Base-by-base conservation (phyloP, 306 rosid genomes). In the Medicago truncatula region DNA sequence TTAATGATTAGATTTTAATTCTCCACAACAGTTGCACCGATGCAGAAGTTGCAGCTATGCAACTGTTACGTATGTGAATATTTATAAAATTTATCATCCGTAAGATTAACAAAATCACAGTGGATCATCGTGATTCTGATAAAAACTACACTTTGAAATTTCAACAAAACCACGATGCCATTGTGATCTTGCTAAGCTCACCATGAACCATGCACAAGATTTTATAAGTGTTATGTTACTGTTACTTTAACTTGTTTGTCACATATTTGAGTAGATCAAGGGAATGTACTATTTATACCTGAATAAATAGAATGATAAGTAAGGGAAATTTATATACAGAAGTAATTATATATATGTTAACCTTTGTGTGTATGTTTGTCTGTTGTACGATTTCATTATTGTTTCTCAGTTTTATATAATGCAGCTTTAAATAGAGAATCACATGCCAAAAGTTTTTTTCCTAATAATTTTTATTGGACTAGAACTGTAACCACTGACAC, bases 401-500 rank as follows among this genome's bases (percentile, higher is more conserved):
- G 61, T 10, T 17, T 38, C 34, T 38, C 31, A 70, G 36, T 21
- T 70, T 34, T 13, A 56, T 18, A 41, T 18, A 4, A 31, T 23
- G 68, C 67, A 58, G 50, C 59, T 76, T 53, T 62, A 18, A 49
- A 41, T 63, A 70, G 36, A 70, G 70, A 69, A 64, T 47, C 39
- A 38, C 74, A 62, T 15, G 28, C 20, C 16, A 71, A 76, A 43
- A 43, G 57, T 21, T 18, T 17, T 65, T 20, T 39, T 40, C 0
- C 40, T 28, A 38, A 4, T 28, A 28, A 28, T 62, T 73, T 66
- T 9, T 36, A 54, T 34, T 70, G 28, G 78, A 73, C 58, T 36
- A 72, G 67, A 67, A n/a, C 76, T 58, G 67, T 40, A 28, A 59
- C 72, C n/a, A 65, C 67, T 56, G 54, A 77, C 79, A 73, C 62